These are phyloP conservation scores for Cantharellus cinnabarinus DNA, from an alignment of 768 basidiomycete species.

Conservation along the genomic window DNA sequence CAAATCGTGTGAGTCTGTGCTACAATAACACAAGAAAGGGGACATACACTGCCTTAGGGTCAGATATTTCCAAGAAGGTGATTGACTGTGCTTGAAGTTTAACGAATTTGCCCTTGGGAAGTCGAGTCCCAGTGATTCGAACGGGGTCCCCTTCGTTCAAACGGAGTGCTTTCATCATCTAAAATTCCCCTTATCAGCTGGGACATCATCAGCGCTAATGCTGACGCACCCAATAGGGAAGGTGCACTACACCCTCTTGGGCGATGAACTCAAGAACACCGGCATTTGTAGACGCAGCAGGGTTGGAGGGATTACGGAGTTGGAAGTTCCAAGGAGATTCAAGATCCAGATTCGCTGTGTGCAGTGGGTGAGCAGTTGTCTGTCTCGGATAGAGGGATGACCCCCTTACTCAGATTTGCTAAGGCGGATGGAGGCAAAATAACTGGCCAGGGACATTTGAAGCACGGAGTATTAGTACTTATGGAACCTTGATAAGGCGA, in stretches of 20 bases:
- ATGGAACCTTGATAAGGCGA: slow-evolving; percentile 1
- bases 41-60: slow-evolving; percentile 91
- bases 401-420: slow-evolving; percentile 46
- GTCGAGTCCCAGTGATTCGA: slow-evolving; percentile 68
- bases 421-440: slow-evolving; percentile 95
- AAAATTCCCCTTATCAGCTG: not conserved
- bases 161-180: slow-evolving; percentile 93
- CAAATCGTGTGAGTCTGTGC: not conserved
- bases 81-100: slow-evolving; percentile 92
- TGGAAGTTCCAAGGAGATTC: slow-evolving; percentile 93
- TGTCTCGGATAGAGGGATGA: not conserved
- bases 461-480: not conserved
- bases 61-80: slow-evolving; percentile 91
- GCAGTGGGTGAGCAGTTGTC: not conserved
- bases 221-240: slow-evolving; percentile 66
- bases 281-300: slow-evolving; percentile 73
- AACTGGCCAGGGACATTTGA: slow-evolving; percentile 27
- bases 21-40: not conserved
- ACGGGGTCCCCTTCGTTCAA: slow-evolving; percentile 91
- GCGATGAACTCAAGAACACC: slow-evolving; percentile 99
- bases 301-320: slow-evolving; percentile 72
- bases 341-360: slow-evolving; percentile 52
- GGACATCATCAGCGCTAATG: not conserved
- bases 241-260: slow-evolving; percentile 82
- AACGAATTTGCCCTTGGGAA: slow-evolving; percentile 85